Conservation (phyloP, 202 grass and related monocot species). For the Cymbopogon flexuosus region DNA sequence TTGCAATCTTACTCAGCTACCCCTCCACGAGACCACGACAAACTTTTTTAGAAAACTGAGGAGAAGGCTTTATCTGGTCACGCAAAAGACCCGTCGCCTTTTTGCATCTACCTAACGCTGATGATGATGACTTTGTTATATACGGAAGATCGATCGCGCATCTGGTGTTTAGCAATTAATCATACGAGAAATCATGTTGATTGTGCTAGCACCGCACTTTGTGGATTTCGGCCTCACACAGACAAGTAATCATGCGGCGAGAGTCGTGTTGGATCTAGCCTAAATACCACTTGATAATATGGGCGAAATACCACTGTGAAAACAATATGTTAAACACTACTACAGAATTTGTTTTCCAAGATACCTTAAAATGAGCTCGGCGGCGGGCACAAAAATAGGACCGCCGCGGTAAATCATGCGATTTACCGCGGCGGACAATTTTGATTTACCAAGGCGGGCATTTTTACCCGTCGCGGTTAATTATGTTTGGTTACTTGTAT, state of each 20-base stretch:
- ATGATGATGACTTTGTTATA: slow-evolving; percentile 13
- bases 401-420: too few species aligned
- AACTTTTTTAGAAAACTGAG: not conserved
- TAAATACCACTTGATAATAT: not conserved
- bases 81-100: not conserved
- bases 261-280: not conserved
- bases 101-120: not conserved
- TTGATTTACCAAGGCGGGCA: too few species aligned
- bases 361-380: too few species aligned
- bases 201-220: not conserved
- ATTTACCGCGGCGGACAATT: too few species aligned
- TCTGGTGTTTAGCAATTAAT: slow-evolving; percentile 9
- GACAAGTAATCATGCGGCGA: not conserved
- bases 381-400: too few species aligned
- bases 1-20: too few species aligned
- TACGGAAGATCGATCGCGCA: not conserved
- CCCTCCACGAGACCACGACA: too few species aligned
- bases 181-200: slow-evolving; percentile 15
- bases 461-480: too few species aligned
- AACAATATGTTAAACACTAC: too few species aligned
- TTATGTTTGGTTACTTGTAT: too few species aligned
- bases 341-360: too few species aligned
- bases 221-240: not conserved
- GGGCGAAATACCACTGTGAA: too few species aligned
- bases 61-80: not conserved